Evolutionary conservation across 2,329 filamentous ascomycete species (phyloP), one percentile per base, ranked within the genome.

Genomic region (Apiospora phragmitis): DNA sequence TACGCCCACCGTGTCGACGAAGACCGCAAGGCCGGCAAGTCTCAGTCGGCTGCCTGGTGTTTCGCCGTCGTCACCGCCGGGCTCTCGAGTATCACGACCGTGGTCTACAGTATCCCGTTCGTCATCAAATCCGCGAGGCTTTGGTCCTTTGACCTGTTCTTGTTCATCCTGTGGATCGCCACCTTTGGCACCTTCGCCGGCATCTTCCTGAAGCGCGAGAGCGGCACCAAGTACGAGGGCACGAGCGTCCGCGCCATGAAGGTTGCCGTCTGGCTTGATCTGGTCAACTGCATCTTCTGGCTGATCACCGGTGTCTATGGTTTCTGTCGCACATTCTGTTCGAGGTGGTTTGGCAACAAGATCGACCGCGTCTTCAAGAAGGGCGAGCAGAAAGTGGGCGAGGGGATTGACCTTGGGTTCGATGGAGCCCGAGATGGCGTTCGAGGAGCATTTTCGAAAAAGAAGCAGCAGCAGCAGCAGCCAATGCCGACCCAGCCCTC

Each of bases 151-250:
- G 85, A 87, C 67, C 71, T 83, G 26, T 72, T 78, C 12, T 80
- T 87, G 4, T 85, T 83, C 74, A 55, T 86, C 41, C 74, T 81
- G 2, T 94, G 91, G 89, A 83, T 92, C 72, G 86, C 89, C 18
- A 84, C 92, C 3, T 94, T 94, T 77, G 92, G 91, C 38, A 87
- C 92, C 71, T 94, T 94, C 74, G 92, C 90, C 18, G 88, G 85
- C 72, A 89, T 93, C 82, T 94, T 92, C 81, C 88, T 94, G 71
- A 80, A 85, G 43, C 85, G 88, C 67, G 80, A 89, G 72, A 85
- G 85, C 70, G 86, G 91, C 70, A 82, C 84, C 70, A 76, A 79
- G 51, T 86, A 85, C 79, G 81, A 86, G 77, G 84, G 83, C 41
- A 80, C 78, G 62, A 83, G 78, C 72, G 83, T 83, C 0, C 72